phyloP scores from a whole-genome alignment of 2,329 filamentous ascomycete genomes.

The Phaeosphaeriaceae sp. region DNA sequence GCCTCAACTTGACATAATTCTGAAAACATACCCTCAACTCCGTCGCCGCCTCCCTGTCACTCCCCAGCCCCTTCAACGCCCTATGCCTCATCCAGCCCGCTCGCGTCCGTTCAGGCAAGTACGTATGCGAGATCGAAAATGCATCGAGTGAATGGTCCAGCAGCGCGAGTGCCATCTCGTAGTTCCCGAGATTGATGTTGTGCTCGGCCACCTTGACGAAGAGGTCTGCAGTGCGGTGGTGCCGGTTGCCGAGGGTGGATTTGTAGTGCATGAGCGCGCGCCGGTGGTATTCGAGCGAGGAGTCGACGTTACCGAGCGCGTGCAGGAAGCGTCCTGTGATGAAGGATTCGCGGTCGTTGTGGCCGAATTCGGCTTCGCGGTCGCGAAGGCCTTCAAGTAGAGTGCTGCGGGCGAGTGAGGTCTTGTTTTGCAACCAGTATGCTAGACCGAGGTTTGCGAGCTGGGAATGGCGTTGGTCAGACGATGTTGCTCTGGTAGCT shows the following conservation, averaged over 20 bases:
- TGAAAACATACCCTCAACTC: no score
- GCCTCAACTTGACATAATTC: no score
- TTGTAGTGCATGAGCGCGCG: neutral
- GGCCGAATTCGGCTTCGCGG: neutral
- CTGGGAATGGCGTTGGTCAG: no score
- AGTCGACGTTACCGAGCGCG: neutral
- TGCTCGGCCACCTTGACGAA: neutral
- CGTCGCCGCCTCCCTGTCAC: no score
- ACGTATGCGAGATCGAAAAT: no score
- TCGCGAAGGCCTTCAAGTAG: neutral
- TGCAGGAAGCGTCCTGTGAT: neutral
- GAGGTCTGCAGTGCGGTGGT: neutral
- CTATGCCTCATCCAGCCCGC: no score
- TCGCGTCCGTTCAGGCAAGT: no score
- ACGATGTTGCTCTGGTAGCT: no score
- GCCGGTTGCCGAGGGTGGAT: neutral
- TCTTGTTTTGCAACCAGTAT: neutral
- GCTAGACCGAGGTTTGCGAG: neutral
- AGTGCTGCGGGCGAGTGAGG: neutral
- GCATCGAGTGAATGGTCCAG: no score
- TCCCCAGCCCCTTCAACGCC: no score
- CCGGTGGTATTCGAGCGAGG: neutral
- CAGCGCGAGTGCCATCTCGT: no score
- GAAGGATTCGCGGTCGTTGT: neutral
- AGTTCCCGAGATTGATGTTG: neutral